phyloP scores from a whole-genome alignment of 2,329 filamentous ascomycete genomes.

The Ustulina deusta region DNA sequence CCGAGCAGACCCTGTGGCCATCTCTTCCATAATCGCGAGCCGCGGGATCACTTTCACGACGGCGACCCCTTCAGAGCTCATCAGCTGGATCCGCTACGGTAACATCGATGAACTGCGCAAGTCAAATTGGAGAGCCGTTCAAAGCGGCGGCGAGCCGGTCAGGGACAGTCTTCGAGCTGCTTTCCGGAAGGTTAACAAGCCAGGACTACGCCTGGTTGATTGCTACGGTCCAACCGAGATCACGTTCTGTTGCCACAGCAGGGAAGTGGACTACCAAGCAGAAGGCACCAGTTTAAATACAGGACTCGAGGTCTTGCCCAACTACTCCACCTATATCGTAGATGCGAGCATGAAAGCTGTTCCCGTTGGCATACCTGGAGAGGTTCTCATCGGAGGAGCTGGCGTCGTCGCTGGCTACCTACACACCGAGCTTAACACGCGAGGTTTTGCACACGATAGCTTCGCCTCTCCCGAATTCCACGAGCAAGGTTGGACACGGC shows the following conservation, averaged over 20 bases:
- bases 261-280: neutral
- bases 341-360: constrained; percentile 50
- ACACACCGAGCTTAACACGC: constrained; percentile 43
- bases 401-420: constrained; percentile 59
- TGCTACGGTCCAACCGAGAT: constrained; percentile 52
- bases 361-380: constrained; percentile 55
- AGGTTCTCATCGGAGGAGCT: constrained; percentile 58
- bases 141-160: constrained; percentile 40
- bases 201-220: constrained; percentile 38
- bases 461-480: constrained; percentile 42
- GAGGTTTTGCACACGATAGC: constrained; percentile 24
- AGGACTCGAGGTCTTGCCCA: constrained; percentile 31
- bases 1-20: constrained; percentile 52
- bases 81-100: constrained; percentile 47
- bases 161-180: constrained; percentile 20
- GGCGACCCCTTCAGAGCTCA: constrained; percentile 58
- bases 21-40: constrained; percentile 53
- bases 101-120: constrained; percentile 22
- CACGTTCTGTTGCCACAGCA: constrained; percentile 20
- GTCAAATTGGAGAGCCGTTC: constrained; percentile 24
- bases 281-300: neutral
- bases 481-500: constrained; percentile 49
- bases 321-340: constrained; percentile 58
- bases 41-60: constrained; percentile 51
- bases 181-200: constrained; percentile 33